phyloP scores from a whole-genome alignment of 73 alveolate genomes.

The Paramecium octaurelia region DNA sequence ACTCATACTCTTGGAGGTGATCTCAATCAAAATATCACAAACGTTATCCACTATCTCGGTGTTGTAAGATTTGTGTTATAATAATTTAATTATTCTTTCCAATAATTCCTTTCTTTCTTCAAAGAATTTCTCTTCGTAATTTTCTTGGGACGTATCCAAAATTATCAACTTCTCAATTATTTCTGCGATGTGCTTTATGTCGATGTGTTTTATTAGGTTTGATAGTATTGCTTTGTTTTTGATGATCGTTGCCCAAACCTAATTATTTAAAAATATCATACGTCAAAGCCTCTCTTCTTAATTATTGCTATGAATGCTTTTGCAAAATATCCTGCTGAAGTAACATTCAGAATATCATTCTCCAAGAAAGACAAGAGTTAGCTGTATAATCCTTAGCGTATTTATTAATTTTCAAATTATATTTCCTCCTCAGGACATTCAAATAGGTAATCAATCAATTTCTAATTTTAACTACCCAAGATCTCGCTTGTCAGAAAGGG shows the following conservation, averaged over 20 bases:
- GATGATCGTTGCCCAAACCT: neutral
- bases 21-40: conserved; percentile 9
- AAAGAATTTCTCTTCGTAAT: neutral
- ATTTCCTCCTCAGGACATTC: conserved; percentile 1
- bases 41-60: conserved; percentile 5
- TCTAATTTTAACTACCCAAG: neutral
- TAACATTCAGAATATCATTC: neutral
- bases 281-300: conserved; percentile 21
- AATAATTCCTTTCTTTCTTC: neutral
- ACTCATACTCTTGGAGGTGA: conserved; percentile 28
- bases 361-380: neutral
- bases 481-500: neutral
- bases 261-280: neutral
- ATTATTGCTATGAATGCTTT: conserved; percentile 21
- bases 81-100: neutral
- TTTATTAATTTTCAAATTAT: neutral
- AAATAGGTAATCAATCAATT: conserved; percentile 12
- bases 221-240: neutral
- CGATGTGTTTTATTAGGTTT: conserved; percentile 8
- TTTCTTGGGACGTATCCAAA: neutral
- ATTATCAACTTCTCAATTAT: conserved; percentile 15
- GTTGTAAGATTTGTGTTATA: neutral
- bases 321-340: conserved; percentile 46
- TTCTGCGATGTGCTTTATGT: conserved; percentile 9
- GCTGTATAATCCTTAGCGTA: neutral